phyloP scores from a whole-genome alignment of 140 eudicot species.

The Oenanthe javanica region DNA sequence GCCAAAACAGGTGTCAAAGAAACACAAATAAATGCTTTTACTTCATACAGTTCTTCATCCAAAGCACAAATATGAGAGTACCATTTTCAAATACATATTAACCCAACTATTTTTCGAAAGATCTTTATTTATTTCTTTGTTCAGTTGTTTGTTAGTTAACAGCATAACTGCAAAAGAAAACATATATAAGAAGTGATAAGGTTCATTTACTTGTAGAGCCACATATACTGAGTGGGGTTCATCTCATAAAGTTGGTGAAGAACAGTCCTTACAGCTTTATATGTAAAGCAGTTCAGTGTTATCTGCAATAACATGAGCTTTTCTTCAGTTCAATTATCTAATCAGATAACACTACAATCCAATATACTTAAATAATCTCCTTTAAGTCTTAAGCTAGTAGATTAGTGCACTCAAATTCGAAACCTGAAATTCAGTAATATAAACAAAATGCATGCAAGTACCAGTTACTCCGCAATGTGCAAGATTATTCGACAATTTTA shows the following conservation, averaged over 20 bases:
- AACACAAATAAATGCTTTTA: background rate
- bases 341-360: background rate
- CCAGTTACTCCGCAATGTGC: too few species aligned
- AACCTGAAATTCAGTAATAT: background rate
- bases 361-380: background rate
- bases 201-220: slow-evolving; percentile 67
- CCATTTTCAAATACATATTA: background rate
- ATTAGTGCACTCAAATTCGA: background rate
- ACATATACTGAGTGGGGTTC: slow-evolving; percentile 64
- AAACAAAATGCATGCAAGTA: too few species aligned
- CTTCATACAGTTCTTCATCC: background rate
- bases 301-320: slow-evolving; percentile 25
- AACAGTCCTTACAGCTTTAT: slow-evolving; percentile 68
- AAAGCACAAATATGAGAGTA: background rate
- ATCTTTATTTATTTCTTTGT: background rate
- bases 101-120: background rate
- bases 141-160: background rate
- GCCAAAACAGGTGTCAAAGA: slow-evolving; percentile 10
- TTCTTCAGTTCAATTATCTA: background rate
- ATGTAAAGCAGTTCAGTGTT: slow-evolving; percentile 47
- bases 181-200: slow-evolving; percentile 6
- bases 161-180: background rate
- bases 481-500: too few species aligned
- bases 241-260: slow-evolving; percentile 71
- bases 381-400: background rate